Evolutionary conservation across 2,329 filamentous ascomycete genomes (phyloP), one percentile per base, ranked within the genome.

Genomic region (Mycosphaerella sp.): DNA sequence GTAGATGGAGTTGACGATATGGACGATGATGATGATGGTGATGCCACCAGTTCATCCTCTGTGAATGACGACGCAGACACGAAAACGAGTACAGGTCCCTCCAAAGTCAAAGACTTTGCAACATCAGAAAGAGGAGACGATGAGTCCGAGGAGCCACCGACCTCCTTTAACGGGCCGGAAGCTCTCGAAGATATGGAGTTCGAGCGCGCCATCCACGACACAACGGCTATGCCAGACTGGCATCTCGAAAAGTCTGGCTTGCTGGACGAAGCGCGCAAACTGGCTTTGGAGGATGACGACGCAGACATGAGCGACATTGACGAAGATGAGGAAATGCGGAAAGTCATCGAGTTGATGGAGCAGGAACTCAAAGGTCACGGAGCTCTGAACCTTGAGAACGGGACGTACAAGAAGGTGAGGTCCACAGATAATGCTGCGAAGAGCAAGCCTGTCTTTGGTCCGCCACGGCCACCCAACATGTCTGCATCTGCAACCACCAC

Each of bases 111-210:
- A 26, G 45, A 53, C 29, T 47, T 47, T 38, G 47, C 48, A n/a
- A 21, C 4, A 11, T 38, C 34, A 38, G 34, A 26, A 17, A n/a
- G 47, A 11, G 48, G 41, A 2, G 54, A 57, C 1, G 54, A 57
- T 12, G 67, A 68, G 55, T 81, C 79, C 55, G 81, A 84, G 21
- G 42, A 45, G 12, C 17, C 21, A 8, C 41, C 39, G 31, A 51
- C 48, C 1, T 11, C 26, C 8, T 51, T 51, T 32, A 81, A 80
- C 17, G 86, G 89, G 64, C 86, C 90, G 59, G 85, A 86, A 44
- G 82, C 87, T 5, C 86, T 83, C 61, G 83, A 95, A 59, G 91
- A 97, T 69, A 82, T 84, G 36, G 86, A 92, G 51, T 95, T 96
- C 62, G 79, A 86, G 7, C 81, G 76, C 50, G 89, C 95, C 79